Evolutionary conservation across 2,329 filamentous ascomycete genomes (phyloP), one percentile per base, ranked within the genome.

Genomic region (Trichoderma aggressivum): DNA sequence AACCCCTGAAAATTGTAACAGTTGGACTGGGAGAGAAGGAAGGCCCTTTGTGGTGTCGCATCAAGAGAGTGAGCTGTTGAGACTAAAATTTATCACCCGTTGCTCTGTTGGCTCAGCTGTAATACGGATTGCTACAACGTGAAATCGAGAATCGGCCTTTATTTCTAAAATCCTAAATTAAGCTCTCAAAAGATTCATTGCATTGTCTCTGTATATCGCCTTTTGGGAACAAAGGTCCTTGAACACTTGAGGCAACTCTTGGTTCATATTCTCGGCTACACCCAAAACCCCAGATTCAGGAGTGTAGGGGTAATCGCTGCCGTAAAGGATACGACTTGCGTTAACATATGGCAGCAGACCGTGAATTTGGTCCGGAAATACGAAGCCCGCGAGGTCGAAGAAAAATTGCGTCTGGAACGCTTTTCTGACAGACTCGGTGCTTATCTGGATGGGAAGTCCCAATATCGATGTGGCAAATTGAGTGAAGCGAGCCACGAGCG

Each of bases 291-390:
- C 50, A 16, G 50, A 24, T 59, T 59, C 56, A 6, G 80, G 79
- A 1, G 85, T 87, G 71, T 84, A 88, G 0, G 85, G 85, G 71
- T 82, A 88, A 74, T 88, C 86, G 71, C 81, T 86, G 4, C 86
- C 86, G 79, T 87, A 88, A 71, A 88, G 60, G 39, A 88, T 68
- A 55, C 80, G 79, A 16, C 81, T 77, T 67, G 82, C 78, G 5
- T 80, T 78, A 7, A 82, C 80, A 0, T 82, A 80, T n/a, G 82
- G 75, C 16, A 87, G 74, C 68, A 87, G 76, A 1, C 84, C 85
- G 64, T 82, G 81, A 32, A 87, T 80, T 77, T 87, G 85, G 12
- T 84, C 79, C 1, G 81, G 82, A 71, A 87, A 86, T 0, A 81
- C 79, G n/a, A 85, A 82, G 0, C 86, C 86, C 0, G 86, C 86